Conservation (phyloP, 345 rosid genomes). For the Moricandia moricandioides region DNA sequence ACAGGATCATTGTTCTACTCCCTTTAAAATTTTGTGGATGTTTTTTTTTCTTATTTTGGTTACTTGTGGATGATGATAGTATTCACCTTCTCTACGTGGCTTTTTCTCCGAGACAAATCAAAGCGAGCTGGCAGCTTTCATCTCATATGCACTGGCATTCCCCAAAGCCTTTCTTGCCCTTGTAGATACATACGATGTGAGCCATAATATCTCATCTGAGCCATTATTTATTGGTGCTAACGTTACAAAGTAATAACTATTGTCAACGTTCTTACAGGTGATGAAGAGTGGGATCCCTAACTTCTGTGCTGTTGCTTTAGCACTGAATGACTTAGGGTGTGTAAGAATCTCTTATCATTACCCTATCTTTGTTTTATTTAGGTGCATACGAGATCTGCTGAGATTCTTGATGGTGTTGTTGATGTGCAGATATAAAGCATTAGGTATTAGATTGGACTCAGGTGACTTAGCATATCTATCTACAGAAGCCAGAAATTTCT, state of each 20-base stretch:
- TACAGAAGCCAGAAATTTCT: slow-evolving; percentile 70
- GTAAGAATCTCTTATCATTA: slow-evolving; percentile 31
- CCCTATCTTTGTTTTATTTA: neutral
- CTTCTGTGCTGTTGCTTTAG: slow-evolving; percentile 93
- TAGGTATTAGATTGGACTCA: slow-evolving; percentile 91
- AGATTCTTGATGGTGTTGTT: neutral
- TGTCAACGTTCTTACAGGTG: slow-evolving; percentile 49
- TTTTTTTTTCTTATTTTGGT: slow-evolving; percentile 5
- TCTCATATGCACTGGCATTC: slow-evolving; percentile 93
- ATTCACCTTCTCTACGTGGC: slow-evolving; percentile 53
- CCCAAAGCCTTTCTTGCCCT: slow-evolving; percentile 84
- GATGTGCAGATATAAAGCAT: slow-evolving; percentile 71
- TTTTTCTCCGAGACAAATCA: slow-evolving; percentile 86
- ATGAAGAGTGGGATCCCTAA: slow-evolving; percentile 90
- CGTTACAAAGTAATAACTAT: slow-evolving; percentile 17
- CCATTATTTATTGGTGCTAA: neutral
- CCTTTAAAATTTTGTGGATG: neutral
- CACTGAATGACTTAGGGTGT: slow-evolving; percentile 86
- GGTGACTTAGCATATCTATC: slow-evolving; percentile 96
- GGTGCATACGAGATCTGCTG: neutral
- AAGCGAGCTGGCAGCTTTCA: slow-evolving; percentile 92
- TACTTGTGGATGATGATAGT: slow-evolving; percentile 38
- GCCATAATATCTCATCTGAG: slow-evolving; percentile 23
- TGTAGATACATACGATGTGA: slow-evolving; percentile 90
- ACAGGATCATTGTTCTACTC: neutral